Percentiles rank a stretch among this genome's conserved stretches.
Conservation (phyloP, 768 basidiomycete genomes). For the Tulasnella sp. region DNA sequence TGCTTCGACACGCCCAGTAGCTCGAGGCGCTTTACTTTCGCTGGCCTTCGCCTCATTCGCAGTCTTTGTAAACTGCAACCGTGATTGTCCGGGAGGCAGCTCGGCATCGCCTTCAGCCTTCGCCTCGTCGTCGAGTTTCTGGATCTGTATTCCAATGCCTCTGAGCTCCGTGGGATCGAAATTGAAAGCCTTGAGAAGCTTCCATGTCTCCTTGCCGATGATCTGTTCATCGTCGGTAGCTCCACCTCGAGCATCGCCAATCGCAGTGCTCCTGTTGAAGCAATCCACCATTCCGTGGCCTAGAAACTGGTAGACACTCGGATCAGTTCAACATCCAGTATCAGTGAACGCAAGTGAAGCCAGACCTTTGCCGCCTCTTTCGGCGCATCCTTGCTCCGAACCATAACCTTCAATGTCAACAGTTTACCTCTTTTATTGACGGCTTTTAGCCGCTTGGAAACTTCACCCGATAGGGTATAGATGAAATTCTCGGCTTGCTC, state of each 20-base stretch:
- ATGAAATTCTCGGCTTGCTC: slow-evolving; percentile 74
- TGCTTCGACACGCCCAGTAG: background rate
- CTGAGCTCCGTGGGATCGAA: slow-evolving; percentile 81
- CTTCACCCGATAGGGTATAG: slow-evolving; percentile 62
- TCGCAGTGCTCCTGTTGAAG: slow-evolving; percentile 59
- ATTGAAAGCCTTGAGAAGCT: slow-evolving; percentile 53
- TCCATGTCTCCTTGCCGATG: slow-evolving; percentile 68
- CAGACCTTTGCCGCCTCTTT: slow-evolving; percentile 78
- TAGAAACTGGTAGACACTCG: slow-evolving; percentile 65
- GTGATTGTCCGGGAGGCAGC: slow-evolving; percentile 40
- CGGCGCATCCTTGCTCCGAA: slow-evolving; percentile 72
- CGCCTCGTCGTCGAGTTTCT: slow-evolving; percentile 58
- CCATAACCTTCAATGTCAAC: slow-evolving; percentile 81
- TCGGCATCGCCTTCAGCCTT: slow-evolving; percentile 18
- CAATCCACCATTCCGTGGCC: slow-evolving; percentile 80
- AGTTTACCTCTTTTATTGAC: slow-evolving; percentile 58
- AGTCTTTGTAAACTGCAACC: slow-evolving; percentile 42
- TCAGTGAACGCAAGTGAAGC: background rate
- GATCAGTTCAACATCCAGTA: background rate
- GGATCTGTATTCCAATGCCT: slow-evolving; percentile 82
- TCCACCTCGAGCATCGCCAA: slow-evolving; percentile 43
- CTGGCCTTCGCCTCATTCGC: background rate
- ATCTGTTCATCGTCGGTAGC: slow-evolving; percentile 61
- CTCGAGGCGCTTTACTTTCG: background rate
- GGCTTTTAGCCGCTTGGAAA: slow-evolving; percentile 54